Conservation (phyloP, 805 yeast genomes). For the Hanseniaspora meyeri region DNA sequence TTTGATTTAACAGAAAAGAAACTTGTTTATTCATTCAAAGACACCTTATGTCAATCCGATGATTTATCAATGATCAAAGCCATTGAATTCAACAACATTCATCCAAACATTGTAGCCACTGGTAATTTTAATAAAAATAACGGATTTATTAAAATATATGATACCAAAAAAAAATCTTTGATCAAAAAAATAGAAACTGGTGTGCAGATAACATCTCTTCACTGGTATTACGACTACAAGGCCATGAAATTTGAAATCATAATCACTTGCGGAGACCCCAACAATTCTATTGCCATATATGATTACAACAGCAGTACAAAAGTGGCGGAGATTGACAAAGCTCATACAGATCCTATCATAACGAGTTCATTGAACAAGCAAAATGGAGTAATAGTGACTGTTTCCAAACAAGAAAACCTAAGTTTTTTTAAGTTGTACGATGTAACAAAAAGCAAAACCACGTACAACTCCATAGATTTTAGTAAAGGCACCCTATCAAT, state of each 20-base stretch:
- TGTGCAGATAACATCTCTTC: conserved; percentile 83
- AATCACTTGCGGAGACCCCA: conserved; percentile 89
- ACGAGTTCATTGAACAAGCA: conserved; percentile 81
- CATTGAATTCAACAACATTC: neutral
- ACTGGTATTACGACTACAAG: conserved; percentile 59
- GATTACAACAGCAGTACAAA: conserved; percentile 75
- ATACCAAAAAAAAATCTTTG: conserved; percentile 25
- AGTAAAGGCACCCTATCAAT: neutral
- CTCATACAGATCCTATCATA: conserved; percentile 82
- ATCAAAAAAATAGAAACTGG: conserved; percentile 81
- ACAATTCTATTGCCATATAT: conserved; percentile 70
- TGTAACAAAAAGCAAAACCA: neutral
- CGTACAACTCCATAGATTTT: neutral
- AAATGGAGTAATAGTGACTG: conserved; percentile 79
- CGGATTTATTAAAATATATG: conserved; percentile 10
- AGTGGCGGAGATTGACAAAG: conserved; percentile 73
- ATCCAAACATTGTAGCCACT: conserved; percentile 2
- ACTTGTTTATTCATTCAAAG: neutral
- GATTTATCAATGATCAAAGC: conserved; percentile 7
- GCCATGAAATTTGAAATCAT: conserved; percentile 50
- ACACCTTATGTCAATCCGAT: neutral
- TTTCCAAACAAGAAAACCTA: conserved; percentile 90
- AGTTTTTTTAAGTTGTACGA: conserved; percentile 92
- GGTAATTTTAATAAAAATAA: neutral
- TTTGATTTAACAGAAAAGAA: neutral